Percentiles rank a stretch among this genome's conserved stretches.
Conservation (phyloP, 208 protist genomes). For the Trypanosoma vivax region DNA sequence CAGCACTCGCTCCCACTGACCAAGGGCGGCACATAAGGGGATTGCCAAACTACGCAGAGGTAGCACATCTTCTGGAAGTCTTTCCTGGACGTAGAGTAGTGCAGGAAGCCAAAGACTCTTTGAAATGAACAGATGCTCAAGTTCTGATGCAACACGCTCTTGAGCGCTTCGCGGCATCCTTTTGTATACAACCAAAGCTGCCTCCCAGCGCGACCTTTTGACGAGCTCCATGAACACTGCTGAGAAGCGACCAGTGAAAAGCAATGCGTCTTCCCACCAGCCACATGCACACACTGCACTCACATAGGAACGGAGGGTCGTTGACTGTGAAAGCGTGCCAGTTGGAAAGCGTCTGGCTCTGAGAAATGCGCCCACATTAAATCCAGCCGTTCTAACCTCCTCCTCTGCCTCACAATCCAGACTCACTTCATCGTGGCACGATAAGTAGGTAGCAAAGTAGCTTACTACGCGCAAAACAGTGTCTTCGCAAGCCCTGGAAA, state of each 20-base stretch:
- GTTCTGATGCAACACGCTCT: not conserved
- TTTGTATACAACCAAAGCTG: conserved; percentile 8
- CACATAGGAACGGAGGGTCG: conserved; percentile 1
- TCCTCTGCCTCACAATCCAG: not conserved
- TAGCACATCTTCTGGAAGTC: conserved; percentile 8
- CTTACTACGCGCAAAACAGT: conserved; percentile 1
- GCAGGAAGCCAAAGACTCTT: conserved; percentile 12
- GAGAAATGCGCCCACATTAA: conserved; percentile 1
- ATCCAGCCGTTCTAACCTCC: not conserved
- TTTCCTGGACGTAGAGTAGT: conserved; percentile 9
- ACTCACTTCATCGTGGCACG: not conserved
- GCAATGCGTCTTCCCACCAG: conserved; percentile 18
- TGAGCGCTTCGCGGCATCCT: conserved; percentile 8
- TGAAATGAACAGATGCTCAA: conserved; percentile 22
- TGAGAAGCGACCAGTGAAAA: not conserved
- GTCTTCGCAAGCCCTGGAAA: not conserved
- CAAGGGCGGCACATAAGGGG: conserved; percentile 20
- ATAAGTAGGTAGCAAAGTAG: conserved; percentile 5
- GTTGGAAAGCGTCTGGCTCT: not conserved
- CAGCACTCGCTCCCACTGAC: conserved; percentile 12
- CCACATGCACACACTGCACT: conserved; percentile 9
- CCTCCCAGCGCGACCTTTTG: conserved; percentile 6
- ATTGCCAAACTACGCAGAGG: conserved; percentile 9
- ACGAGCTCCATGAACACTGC: conserved; percentile 15
- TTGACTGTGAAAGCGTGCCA: not conserved